Conservation (phyloP, 805 yeast species). For the Cyberlindnera euphorbiiphila region DNA sequence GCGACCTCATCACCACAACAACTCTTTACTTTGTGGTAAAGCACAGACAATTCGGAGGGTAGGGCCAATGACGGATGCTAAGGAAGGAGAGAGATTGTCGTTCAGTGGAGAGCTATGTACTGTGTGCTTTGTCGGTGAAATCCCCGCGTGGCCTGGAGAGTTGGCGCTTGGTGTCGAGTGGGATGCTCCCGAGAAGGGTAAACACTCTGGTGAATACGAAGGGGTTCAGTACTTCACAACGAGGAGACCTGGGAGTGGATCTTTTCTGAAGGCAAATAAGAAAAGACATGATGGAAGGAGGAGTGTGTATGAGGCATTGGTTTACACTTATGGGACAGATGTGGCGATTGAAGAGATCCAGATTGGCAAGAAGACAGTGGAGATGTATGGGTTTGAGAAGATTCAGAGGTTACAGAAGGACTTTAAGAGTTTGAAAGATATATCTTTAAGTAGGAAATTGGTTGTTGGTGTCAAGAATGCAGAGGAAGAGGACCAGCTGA, state of each 20-base stretch:
- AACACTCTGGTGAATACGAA: slow-evolving; percentile 58
- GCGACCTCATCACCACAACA: too few relatives aligned
- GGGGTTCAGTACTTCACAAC: slow-evolving; percentile 53
- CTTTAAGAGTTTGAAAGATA: slow-evolving; percentile 39
- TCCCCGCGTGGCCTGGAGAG: slow-evolving; percentile 59
- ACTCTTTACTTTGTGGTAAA: too few relatives aligned
- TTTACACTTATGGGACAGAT: slow-evolving; percentile 42
- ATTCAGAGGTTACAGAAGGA: slow-evolving; percentile 46
- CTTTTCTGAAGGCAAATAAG: slow-evolving; percentile 53
- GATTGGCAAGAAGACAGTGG: slow-evolving; percentile 56
- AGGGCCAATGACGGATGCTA: not conserved
- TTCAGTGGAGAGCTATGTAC: slow-evolving; percentile 54
- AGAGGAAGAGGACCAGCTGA: slow-evolving; percentile 3
- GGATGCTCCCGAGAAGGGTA: slow-evolving; percentile 72
- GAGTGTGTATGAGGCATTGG: slow-evolving; percentile 48
- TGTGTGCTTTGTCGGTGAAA: slow-evolving; percentile 53
- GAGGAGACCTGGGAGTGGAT: slow-evolving; percentile 41
- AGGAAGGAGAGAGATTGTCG: slow-evolving; percentile 24
- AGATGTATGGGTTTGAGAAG: slow-evolving; percentile 63
- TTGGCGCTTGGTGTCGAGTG: slow-evolving; percentile 79
- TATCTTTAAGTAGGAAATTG: slow-evolving; percentile 46
- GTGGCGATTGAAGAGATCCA: slow-evolving; percentile 31
- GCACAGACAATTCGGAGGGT: too few relatives aligned
- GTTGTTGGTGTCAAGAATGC: slow-evolving; percentile 27
- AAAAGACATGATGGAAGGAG: slow-evolving; percentile 29